phyloP scores from a whole-genome alignment of 1,284 basidiomycete species.

The Porodaedalea pini region DNA sequence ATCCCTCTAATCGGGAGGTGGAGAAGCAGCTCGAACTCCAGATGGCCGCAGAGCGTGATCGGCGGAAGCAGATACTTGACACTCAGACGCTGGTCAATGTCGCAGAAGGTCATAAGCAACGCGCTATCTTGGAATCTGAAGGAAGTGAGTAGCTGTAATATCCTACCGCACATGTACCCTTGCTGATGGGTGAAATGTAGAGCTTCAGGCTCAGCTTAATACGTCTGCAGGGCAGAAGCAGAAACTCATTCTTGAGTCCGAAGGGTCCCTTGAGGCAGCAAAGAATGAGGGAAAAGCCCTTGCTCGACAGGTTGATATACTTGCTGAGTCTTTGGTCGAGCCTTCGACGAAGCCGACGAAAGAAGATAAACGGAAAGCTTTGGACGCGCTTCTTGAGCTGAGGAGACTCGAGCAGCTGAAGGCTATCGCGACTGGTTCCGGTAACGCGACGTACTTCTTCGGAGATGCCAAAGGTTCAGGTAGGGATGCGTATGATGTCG shows the following conservation, averaged over 20 bases:
- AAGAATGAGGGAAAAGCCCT: conserved; percentile 48
- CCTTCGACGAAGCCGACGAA: conserved; percentile 26
- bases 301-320: conserved; percentile 42
- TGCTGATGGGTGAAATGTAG: conserved; percentile 37
- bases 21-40: conserved; percentile 52
- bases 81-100: conserved; percentile 54
- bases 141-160: conserved; percentile 28
- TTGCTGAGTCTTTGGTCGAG: conserved; percentile 37
- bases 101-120: conserved; percentile 52
- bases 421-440: conserved; percentile 45
- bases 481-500: conserved; percentile 41
- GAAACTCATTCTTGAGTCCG: conserved; percentile 32
- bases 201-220: conserved; percentile 28
- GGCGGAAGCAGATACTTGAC: conserved; percentile 52
- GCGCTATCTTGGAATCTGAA: conserved; percentile 49
- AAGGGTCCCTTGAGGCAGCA: conserved; percentile 39
- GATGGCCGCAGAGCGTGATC: conserved; percentile 53
- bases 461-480: conserved; percentile 40
- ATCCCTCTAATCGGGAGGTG: conserved; percentile 49
- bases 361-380: conserved; percentile 37
- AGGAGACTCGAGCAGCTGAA: conserved; percentile 46
- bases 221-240: conserved; percentile 35
- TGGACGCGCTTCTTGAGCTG: conserved; percentile 43
- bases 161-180: conserved; percentile 32
- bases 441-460: conserved; percentile 54